Base-by-base conservation (phyloP, 1,139 yeast species). In the Yamadazyma triangularis region DNA sequence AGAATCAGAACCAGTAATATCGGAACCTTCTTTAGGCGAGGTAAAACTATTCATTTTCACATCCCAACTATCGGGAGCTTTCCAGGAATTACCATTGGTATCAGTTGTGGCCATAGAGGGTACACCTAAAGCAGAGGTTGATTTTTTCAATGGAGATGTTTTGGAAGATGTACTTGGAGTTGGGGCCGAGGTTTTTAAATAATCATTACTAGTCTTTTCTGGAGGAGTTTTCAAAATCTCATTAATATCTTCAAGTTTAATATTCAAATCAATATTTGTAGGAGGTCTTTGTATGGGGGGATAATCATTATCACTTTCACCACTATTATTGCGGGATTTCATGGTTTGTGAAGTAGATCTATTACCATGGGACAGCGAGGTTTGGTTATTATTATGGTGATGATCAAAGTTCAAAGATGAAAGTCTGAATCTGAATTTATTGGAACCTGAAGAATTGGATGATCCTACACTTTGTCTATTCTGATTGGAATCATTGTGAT, bases 11-110 rank as follows among this genome's bases (percentile, higher is more conserved):
- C 42, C 36, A 4, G 48, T 39, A 13, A 25, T 22, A 11, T 40
- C 48, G 4, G 33, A 29, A 6, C 32, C 30, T 4, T 34, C 37
- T 4, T 39, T 32, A 4, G 35, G 36, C 14, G 35, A 26, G 2
- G 33, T 24, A n/a, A 35, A 29, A 13, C 33, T 41, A 13, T 49
- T 68, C 4, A 60, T 58, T 40, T 75, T 78, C 7, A 81, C 86
- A 42, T 80, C 89, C 91, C 91, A 82, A 48, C 83, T 76, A 47
- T 82, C 89, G 0, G 91, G 91, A 1, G 91, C 84, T 23, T 65
- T 66, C 91, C 91, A 77, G 14, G 37, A 12, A 22, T 18, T 15
- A 26, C 16, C 30, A 18, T 18, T 18, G 6, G 20, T 6, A 18
- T 18, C 20, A 18, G 6, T 7, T 7, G 6, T 18, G 9, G 20